Evolutionary conservation across 495 filamentous ascomycete species (phyloP).

Genomic region (Thozetella sp.): DNA sequence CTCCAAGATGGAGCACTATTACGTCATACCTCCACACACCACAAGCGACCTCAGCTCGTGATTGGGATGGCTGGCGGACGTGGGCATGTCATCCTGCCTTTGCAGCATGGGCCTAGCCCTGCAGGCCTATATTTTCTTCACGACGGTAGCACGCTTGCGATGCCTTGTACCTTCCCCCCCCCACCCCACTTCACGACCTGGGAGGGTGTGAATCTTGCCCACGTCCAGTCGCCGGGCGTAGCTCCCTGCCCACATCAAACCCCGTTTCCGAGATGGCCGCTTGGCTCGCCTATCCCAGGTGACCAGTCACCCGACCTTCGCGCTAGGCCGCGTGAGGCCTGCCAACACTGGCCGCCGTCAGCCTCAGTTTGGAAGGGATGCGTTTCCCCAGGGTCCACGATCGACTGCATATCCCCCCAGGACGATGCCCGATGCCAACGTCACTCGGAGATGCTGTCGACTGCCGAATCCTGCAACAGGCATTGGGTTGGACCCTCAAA

Average conservation of each 20-base stretch:
- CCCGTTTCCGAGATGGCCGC: neutral
- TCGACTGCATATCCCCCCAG: neutral
- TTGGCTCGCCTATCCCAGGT: neutral
- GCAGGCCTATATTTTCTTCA: neutral
- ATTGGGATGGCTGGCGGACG: neutral
- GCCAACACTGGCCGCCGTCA: neutral
- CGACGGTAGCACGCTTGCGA: constrained; percentile 25
- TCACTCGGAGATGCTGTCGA: neutral
- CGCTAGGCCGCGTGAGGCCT: neutral
- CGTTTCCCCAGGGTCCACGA: neutral
- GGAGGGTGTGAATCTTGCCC: too few relatives aligned
- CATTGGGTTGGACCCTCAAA: too few relatives aligned
- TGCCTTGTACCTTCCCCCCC: constrained; percentile 59
- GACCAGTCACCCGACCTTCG: neutral
- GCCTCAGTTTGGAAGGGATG: neutral
- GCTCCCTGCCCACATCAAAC: neutral
- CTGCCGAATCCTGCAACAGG: neutral
- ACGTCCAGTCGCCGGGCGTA: too few relatives aligned
- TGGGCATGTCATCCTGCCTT: constrained; percentile 3
- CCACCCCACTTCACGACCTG: too few relatives aligned
- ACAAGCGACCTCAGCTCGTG: neutral
- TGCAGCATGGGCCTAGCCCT: neutral
- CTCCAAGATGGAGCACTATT: neutral
- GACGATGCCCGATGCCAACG: neutral
- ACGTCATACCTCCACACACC: neutral